phyloP scores from a whole-genome alignment of 371 early-diverging fungal genomes.

The Mucor lusitanicus region DNA sequence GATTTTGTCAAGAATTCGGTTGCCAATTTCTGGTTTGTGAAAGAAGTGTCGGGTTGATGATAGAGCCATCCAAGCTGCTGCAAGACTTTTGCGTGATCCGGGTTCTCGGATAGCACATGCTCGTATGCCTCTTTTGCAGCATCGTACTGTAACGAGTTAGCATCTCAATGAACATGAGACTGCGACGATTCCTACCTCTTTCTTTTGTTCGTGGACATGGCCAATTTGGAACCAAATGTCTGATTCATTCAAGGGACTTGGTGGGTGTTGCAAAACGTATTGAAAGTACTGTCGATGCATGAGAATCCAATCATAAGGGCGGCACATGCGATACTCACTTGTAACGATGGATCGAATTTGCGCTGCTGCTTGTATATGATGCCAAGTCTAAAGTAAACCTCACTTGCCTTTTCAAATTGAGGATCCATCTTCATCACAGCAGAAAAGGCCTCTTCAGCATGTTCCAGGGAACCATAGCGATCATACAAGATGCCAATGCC shows the following conservation, averaged over 20 bases:
- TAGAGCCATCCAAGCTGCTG: constrained; percentile 95
- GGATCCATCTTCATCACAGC: constrained; percentile 85
- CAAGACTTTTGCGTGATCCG: constrained; percentile 90
- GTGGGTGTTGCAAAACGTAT: constrained; percentile 82
- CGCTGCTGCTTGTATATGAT: constrained; percentile 94
- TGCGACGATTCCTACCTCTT: constrained; percentile 58
- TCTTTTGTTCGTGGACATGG: constrained; percentile 89
- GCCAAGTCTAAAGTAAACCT: constrained; percentile 93
- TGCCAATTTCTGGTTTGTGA: constrained; percentile 80
- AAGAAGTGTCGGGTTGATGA: constrained; percentile 75
- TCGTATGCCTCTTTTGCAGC: constrained; percentile 90
- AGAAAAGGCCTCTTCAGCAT: constrained; percentile 94
- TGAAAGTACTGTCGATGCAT: constrained; percentile 70
- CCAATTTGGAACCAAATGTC: constrained; percentile 98
- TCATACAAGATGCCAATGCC: constrained; percentile 96
- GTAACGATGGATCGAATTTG: constrained; percentile 80
- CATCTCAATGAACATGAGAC: not conserved
- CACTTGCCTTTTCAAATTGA: constrained; percentile 90
- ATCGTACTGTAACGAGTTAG: constrained; percentile 45
- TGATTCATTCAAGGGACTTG: constrained; percentile 84
- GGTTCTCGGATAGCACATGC: constrained; percentile 79
- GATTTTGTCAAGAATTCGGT: constrained; percentile 76
- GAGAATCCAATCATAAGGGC: not conserved
- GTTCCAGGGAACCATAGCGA: constrained; percentile 91
- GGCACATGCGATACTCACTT: constrained; percentile 39